Evolutionary conservation across 2,329 filamentous ascomycete genomes (phyloP), one percentile per base, ranked within the genome.

Genomic region (Calonectria naviculata): DNA sequence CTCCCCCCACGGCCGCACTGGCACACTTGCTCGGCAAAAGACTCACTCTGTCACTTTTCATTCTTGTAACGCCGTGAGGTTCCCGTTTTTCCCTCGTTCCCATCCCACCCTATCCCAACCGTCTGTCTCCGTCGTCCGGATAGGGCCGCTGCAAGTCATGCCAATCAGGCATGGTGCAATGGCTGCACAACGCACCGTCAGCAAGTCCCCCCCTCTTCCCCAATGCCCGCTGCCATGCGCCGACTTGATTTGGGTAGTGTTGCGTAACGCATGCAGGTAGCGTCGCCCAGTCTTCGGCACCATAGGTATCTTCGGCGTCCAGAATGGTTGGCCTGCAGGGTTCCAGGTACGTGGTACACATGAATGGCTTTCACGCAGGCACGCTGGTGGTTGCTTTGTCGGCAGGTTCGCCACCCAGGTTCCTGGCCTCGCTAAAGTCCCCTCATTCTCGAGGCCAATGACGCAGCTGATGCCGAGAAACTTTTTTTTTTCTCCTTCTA

Each of bases 141-240:
- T 75, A 74, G 76, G 74, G 71, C 76, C 77, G 79, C 77, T 79
- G 79, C 78, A 78, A 71, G 74, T 68, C 71, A 73, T 73, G 68
- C 76, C 58, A 78, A 80, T 77, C 72, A 62, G 79, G 78, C 72
- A 74, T 76, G 71, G 78, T 73, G 75, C 54, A 61, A 34, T 71
- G 52, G 52, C 28, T 67, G 65, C 54, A 31, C 24, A 44, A 42
- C 42, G 42, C 52, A 47, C 58, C 38, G 67, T 70, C 67, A 67
- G 65, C 67, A 61, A 36, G 17, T 58, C 54, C 64, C 64, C 62
- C 49, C 49, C 54, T 42, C 54, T 63, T 67, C 56, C 69, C 67
- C 56, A 65, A 74, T 54, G 65, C 54, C 31, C 29, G 44, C 36
- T 56, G 46, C 47, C 62, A 52, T 65, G 62, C 62, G 47, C 31